These are phyloP conservation scores for Zalaria obscura DNA, from an alignment of 2,329 filamentous ascomycete genomes.

Conservation along the genomic window DNA sequence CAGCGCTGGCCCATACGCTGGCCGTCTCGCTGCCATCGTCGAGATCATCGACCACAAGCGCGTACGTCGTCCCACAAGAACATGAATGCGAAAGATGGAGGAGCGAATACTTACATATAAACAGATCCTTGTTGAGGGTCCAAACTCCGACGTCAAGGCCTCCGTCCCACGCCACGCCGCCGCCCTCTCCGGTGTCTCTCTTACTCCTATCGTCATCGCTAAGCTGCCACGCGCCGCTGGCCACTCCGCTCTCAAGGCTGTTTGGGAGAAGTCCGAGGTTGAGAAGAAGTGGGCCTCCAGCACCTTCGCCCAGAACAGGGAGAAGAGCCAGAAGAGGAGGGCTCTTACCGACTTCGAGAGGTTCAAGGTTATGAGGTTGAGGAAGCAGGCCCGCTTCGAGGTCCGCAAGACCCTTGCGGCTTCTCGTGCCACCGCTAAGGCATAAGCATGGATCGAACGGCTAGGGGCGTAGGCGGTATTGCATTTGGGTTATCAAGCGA, in stretches of 20 bases:
- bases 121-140: slow-evolving; percentile 92
- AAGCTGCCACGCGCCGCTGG: slow-evolving; percentile 77
- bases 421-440: slow-evolving; percentile 69
- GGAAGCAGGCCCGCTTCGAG: slow-evolving; percentile 97
- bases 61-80: slow-evolving; percentile 51
- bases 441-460: slow-evolving; percentile 13
- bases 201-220: slow-evolving; percentile 78
- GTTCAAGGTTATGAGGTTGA: slow-evolving; percentile 98
- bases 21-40: slow-evolving; percentile 85
- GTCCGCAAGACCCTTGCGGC: slow-evolving; percentile 93
- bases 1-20: slow-evolving; percentile 65
- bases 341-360: slow-evolving; percentile 95
- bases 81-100: slow-evolving; percentile 2
- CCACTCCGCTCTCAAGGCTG: slow-evolving; percentile 67
- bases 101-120: slow-evolving; percentile 4
- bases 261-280: slow-evolving; percentile 83
- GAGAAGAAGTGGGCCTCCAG: slow-evolving; percentile 86
- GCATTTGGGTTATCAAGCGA: slow-evolving; percentile 5
- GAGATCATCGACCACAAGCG: slow-evolving; percentile 99
- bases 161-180: slow-evolving; percentile 78
- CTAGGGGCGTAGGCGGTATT: slow-evolving; percentile 4
- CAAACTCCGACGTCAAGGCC: slow-evolving; percentile 65
- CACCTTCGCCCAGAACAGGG: slow-evolving; percentile 88
- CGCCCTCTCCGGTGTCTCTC: slow-evolving; percentile 66
- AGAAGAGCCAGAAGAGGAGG: slow-evolving; percentile 73